Base-by-base conservation (phyloP, 2,329 filamentous ascomycete species). In the Orbilia quercus region DNA sequence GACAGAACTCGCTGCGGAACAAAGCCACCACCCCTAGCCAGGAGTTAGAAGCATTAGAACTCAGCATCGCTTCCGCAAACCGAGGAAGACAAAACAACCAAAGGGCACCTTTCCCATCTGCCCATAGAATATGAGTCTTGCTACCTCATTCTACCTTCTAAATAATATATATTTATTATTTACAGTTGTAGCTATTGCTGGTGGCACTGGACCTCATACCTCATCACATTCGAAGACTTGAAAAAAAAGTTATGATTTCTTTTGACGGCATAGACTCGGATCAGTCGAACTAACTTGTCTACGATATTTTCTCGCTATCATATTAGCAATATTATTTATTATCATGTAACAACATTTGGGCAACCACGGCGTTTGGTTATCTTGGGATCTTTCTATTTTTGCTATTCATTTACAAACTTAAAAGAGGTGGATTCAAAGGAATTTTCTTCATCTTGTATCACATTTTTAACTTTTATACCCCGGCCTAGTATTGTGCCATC, bases 241-340 rank as follows among this genome's bases (percentile, higher is more conserved):
- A 28, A 28, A 9, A 28, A 69, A 69, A 71, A 71, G 51, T 63
- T 71, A 71, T 71, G 58, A 71, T 63, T 58, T 31, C n/a, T 31
- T 31, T 71, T 50, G 47, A 42, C 51, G 53, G 23, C 36, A 63
- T 63, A 71, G 50, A 63, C 44, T 25, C 23, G 20, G 36, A 50
- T 66, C 44, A 16, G 45, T 62, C 48, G 34, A n/a, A 31, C 36
- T 48, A 38, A 38, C 48, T 47, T 44, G 48, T 67, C 63, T 45
- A 59, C 45, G 54, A 60, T 18, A 48, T 47, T 48, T 45, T 23
- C 18, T 45, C 14, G 23, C 20, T 34, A 47, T 12, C 2, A 14
- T 16, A 4, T 40, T 14, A 48, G 23, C 53, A 44, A n/a, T 20
- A 36, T 51, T 42, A 31, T 14, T 47, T 47, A 28, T 59, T 38